Base-by-base conservation (phyloP, 768 basidiomycete genomes). In the Floccularia luteovirens region DNA sequence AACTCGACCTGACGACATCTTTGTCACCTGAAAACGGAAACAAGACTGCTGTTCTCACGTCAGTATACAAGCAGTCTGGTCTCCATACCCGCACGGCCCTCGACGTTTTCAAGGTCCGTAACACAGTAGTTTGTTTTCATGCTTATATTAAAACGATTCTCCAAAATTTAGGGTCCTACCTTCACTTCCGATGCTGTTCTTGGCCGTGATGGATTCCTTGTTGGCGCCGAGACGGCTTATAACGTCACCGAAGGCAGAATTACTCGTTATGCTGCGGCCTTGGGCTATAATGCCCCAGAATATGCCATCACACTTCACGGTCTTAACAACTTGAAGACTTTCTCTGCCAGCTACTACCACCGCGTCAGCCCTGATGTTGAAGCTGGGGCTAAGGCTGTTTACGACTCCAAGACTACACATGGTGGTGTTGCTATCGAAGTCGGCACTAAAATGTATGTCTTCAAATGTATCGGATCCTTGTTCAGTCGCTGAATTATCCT, bases 291-390 rank as follows among this genome's bases (percentile, higher is more conserved):
- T 57, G 93, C 94, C 30, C 90, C 93, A 24, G 90, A 97, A 60
- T 94, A 93, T 63, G 85, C 92, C 45, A 78, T 97, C 61, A 90
- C 93, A 57, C 50, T 98, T 44, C 93, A 97, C 66, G 90, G 85
- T 49, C 79, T 97, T 58, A 85, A 88, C 73, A 98, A 96, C 77
- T 66, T 96, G 62, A 85, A 82, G 60, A 83, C 82, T 54, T 97
- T 92, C 73, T 74, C 85, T 39, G 96, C 94, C 44, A 89, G 85
- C 63, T 99, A 98, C 78, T 98, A 97, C 76, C 96, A 99, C 78
- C 85, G 86, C 46, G 91, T 96, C 59, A 85, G 73, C 62, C 63
- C 72, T 44, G 90, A 92, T 54, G 90, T 93, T 37, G 92, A 94
- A 69, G 92, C 90, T 45, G 90, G 90, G 59, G 91, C 91, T 48